A percentile compares a stretch with the other conserved stretches of the same genome.
phyloP scores from a whole-genome alignment of 176 grass and related monocot genomes.

The Musa acuminata region DNA sequence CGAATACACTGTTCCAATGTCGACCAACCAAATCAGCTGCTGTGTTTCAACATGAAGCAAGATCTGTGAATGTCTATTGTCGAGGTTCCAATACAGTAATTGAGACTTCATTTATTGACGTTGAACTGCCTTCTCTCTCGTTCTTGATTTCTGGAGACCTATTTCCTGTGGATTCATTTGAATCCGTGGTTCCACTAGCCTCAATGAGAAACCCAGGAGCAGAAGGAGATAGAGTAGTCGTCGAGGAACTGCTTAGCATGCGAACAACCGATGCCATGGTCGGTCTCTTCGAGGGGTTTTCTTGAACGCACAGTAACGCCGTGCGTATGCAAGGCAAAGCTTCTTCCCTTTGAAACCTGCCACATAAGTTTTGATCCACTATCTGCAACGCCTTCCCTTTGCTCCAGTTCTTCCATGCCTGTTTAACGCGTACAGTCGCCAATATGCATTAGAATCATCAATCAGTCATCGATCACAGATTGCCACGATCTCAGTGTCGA shows the following conservation, averaged over 20 bases:
- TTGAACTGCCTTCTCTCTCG: neutral
- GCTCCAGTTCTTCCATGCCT: conserved; percentile 18
- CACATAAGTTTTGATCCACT: conserved; percentile 13
- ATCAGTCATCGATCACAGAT: too few relatives aligned
- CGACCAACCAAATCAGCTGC: too few relatives aligned
- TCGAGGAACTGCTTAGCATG: conserved; percentile 5
- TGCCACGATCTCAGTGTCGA: neutral
- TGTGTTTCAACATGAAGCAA: too few relatives aligned
- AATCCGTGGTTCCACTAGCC: neutral
- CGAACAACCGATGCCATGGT: conserved; percentile 18
- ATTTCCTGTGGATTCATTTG: neutral
- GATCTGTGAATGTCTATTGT: neutral
- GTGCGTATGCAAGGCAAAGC: conserved; percentile 13
- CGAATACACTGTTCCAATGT: too few relatives aligned
- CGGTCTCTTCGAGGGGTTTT: conserved; percentile 1
- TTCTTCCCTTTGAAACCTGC: conserved; percentile 16
- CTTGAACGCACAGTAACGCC: conserved; percentile 23
- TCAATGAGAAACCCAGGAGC: neutral
- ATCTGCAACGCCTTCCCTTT: conserved; percentile 4
- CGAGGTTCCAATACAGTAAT: neutral
- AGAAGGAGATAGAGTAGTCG: conserved; percentile 1
- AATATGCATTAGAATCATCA: neutral
- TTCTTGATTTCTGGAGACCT: neutral
- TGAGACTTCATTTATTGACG: neutral
- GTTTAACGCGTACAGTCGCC: neutral